phyloP scores from a whole-genome alignment of 1,139 yeast genomes.

The Saccharomyces hybrid region DNA sequence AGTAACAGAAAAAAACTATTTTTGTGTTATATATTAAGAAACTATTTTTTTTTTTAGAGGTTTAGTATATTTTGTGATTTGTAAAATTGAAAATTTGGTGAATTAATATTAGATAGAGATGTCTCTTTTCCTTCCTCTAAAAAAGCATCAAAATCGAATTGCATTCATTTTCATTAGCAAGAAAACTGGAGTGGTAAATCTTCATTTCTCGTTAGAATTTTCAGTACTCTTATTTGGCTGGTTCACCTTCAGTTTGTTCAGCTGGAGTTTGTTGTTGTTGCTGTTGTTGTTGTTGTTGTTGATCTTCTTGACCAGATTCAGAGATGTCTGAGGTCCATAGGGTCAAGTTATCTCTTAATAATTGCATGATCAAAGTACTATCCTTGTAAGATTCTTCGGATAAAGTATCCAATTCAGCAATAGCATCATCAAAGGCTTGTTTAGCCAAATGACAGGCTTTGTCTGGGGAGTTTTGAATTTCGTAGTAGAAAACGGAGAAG shows the following conservation, averaged over 20 bases:
- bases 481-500: constrained; percentile 96
- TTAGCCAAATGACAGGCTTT: constrained; percentile 97
- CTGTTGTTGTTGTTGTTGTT: constrained; percentile 12
- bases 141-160: background rate
- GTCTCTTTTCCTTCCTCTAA: background rate
- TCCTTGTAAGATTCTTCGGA: constrained; percentile 97
- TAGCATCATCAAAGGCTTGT: constrained; percentile 97
- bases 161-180: constrained; percentile 1
- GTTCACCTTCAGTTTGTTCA: constrained; percentile 37
- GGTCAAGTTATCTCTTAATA: constrained; percentile 94
- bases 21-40: background rate
- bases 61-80: background rate
- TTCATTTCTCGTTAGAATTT: background rate
- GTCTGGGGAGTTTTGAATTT: constrained; percentile 94
- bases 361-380: constrained; percentile 95
- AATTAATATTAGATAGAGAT: background rate
- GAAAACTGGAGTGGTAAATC: constrained; percentile 1
- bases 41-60: background rate
- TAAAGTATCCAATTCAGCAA: constrained; percentile 93
- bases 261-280: constrained; percentile 35
- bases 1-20: background rate
- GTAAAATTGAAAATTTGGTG: background rate
- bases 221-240: constrained; percentile 18
- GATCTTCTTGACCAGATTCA: constrained; percentile 62
- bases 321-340: constrained; percentile 96